Evolutionary conservation across 2,329 filamentous ascomycete genomes (phyloP).

Genomic region (Botrytis fragariae): DNA sequence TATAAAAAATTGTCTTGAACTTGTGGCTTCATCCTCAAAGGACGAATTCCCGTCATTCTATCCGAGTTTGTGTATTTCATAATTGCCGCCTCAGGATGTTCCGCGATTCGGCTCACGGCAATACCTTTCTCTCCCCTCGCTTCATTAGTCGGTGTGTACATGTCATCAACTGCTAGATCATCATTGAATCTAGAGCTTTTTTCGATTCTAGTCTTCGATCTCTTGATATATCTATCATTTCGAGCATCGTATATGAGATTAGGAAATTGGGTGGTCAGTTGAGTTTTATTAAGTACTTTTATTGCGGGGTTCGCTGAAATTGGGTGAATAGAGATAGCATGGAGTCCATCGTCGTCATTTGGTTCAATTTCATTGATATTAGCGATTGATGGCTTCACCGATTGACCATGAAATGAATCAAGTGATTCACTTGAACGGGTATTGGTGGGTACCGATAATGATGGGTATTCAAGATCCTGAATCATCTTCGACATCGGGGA

Average conservation of each 20-base stretch:
- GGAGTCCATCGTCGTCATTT: background rate
- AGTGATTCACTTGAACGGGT: background rate
- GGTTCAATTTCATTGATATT: background rate
- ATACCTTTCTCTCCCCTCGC: background rate
- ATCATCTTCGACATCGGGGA: constrained; percentile 6
- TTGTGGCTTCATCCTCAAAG: constrained; percentile 11
- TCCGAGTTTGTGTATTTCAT: background rate
- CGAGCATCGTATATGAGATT: background rate
- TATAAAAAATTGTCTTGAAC: background rate
- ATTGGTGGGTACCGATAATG: too few relatives aligned
- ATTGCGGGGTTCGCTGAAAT: background rate
- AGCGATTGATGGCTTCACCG: background rate
- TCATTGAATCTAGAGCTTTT: background rate
- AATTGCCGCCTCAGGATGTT: background rate
- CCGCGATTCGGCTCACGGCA: background rate
- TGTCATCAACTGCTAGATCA: background rate
- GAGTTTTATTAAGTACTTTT: background rate
- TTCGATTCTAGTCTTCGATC: background rate
- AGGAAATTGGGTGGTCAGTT: background rate
- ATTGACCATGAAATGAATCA: background rate
- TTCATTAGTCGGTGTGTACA: background rate
- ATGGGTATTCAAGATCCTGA: background rate
- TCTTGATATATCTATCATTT: background rate
- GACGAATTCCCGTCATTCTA: background rate
- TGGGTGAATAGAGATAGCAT: background rate